Percentiles rank a stretch among this genome's conserved stretches.
phyloP scores from a whole-genome alignment of 495 filamentous ascomycete genomes.

The Chlorociboria aeruginascens region DNA sequence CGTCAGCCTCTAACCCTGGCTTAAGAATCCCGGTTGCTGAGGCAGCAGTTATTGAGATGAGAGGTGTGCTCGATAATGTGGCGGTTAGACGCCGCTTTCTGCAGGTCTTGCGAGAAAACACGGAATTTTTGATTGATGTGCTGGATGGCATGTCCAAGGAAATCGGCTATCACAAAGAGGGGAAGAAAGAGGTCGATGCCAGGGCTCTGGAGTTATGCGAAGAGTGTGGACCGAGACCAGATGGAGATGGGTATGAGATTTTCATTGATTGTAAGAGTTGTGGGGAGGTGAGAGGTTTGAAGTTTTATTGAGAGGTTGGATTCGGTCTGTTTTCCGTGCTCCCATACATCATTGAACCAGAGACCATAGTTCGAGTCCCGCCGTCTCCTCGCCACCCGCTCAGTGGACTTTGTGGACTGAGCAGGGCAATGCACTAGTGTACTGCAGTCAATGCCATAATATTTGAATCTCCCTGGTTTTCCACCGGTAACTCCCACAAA shows the following conservation, averaged over 20 bases:
- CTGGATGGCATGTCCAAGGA: not conserved
- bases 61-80: not conserved
- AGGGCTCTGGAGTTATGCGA: constrained; percentile 4
- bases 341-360: too few relatives aligned
- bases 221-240: constrained; percentile 6
- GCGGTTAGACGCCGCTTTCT: not conserved
- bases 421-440: too few relatives aligned
- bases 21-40: constrained; percentile 2
- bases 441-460: too few relatives aligned
- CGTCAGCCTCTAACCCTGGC: not conserved
- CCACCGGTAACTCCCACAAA: too few relatives aligned
- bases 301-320: too few relatives aligned
- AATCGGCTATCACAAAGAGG: not conserved
- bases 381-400: too few relatives aligned
- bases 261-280: constrained; percentile 5
- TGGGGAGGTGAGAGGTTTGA: not conserved
- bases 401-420: too few relatives aligned
- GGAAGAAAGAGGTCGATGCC: not conserved
- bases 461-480: too few relatives aligned
- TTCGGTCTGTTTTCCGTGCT: too few relatives aligned
- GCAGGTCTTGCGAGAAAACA: not conserved
- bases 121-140: constrained; percentile 3
- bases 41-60: constrained; percentile 2
- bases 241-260: constrained; percentile 4
- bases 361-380: too few relatives aligned